Conservation (phyloP, 2,329 filamentous ascomycete species). For the Akanthomyces muscarius region DNA sequence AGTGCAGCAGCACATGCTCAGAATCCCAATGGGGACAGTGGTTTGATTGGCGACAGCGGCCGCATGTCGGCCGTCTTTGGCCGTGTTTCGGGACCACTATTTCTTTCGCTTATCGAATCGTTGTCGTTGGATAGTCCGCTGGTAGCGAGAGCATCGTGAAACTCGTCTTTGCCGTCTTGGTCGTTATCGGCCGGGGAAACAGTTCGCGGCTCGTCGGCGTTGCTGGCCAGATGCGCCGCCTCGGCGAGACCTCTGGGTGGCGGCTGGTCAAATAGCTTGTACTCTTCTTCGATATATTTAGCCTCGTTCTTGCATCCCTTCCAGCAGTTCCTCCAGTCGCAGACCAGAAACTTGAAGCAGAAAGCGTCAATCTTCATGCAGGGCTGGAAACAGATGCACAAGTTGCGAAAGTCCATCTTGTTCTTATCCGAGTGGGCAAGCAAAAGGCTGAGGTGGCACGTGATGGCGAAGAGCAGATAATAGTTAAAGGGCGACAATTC, state of each 20-base stretch:
- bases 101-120: slow-evolving; percentile 44
- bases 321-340: slow-evolving; percentile 96
- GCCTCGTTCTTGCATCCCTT: slow-evolving; percentile 91
- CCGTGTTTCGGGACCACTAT: slow-evolving; percentile 35
- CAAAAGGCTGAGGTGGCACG: slow-evolving; percentile 87
- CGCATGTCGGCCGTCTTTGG: slow-evolving; percentile 39
- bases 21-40: slow-evolving; percentile 53
- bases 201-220: neutral
- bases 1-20: slow-evolving; percentile 22
- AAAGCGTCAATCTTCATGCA: slow-evolving; percentile 95
- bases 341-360: slow-evolving; percentile 92
- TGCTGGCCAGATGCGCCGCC: slow-evolving; percentile 25
- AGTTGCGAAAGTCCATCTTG: slow-evolving; percentile 95
- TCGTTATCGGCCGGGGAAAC: slow-evolving; percentile 53
- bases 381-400: slow-evolving; percentile 95
- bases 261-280: slow-evolving; percentile 55
- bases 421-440: slow-evolving; percentile 91
- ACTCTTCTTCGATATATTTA: slow-evolving; percentile 68
- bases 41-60: slow-evolving; percentile 56
- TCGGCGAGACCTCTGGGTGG: slow-evolving; percentile 48
- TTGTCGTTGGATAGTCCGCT: slow-evolving; percentile 37
- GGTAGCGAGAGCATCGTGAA: slow-evolving; percentile 31
- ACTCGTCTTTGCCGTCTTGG: slow-evolving; percentile 33
- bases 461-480: slow-evolving; percentile 95
- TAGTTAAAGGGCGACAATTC: slow-evolving; percentile 96